Evolutionary conservation across 148 eudicot genomes (phyloP).

Genomic region (Rhododendron mucronatum): DNA sequence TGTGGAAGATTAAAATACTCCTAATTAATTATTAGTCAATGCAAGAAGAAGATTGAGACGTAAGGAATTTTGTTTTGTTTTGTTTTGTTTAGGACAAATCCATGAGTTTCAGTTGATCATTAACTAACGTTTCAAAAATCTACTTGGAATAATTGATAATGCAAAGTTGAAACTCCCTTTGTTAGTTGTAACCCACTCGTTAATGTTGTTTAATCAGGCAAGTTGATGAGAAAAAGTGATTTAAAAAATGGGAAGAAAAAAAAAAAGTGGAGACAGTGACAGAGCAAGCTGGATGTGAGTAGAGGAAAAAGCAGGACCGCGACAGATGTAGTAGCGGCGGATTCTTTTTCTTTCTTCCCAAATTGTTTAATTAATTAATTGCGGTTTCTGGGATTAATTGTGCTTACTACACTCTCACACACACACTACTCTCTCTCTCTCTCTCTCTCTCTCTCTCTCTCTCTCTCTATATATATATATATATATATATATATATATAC

Average conservation of each 20-base stretch:
- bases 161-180: background rate
- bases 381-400: no score
- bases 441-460: no score
- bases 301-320: background rate
- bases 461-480: no score
- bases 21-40: background rate
- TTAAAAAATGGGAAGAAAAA: background rate
- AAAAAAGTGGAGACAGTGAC: background rate
- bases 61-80: background rate
- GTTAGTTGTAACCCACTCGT: background rate
- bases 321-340: background rate
- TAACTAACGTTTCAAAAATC: background rate
- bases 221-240: background rate
- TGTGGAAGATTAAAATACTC: no score
- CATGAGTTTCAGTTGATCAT: background rate
- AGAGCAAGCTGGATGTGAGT: background rate
- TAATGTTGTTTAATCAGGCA: background rate
- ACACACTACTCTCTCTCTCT: no score
- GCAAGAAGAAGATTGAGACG: background rate
- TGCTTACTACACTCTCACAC: no score
- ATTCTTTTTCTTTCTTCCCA: background rate
- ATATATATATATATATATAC: no score
- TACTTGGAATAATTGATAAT: background rate
- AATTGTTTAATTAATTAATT: no score
- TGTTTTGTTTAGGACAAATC: background rate